Base-by-base conservation (phyloP, 345 rosid genomes). In the Cardiospermum halicacabum region DNA sequence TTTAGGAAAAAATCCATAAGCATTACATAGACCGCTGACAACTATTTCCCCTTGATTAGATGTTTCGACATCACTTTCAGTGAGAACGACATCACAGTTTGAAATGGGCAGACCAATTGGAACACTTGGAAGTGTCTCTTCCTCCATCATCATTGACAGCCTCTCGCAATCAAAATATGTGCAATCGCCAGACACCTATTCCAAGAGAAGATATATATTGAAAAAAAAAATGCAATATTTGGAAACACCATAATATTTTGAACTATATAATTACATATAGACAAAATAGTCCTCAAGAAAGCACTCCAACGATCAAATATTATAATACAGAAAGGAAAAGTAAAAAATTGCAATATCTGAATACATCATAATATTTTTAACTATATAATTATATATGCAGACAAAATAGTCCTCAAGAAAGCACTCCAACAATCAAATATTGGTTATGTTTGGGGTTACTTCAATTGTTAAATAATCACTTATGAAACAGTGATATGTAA, bases 151-250 rank as follows among this genome's bases (percentile, higher is more conserved):
- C 59, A 51, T 60, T n/a, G 89, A 87, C 82, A 94, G 71, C 73
- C 70, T 76, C 72, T 84, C 79, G 85, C 96, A 94, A 78, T 94
- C 97, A 77, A 89, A 94, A 76, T 81, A 91, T 39, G 85, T 81
- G 76, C 96, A 91, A 75, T 94, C 99, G 60, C 97, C 97, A 63
- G 97, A 80, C 48, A 91, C 99, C 99, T 94, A 72, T 77, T 49
- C 28, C 74, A 76, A 53, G 70, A 39, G 55, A 53, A 51, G 11
- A 42, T 26, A 65, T 68, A 62, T 40, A 37, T 19, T 11, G 11
- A 19, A 8, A 31, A 5, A 22, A 16, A 39, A 56, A 16, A 40
- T 64, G 57, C 7, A 54, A 31, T 31, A 43, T 48, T 25, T 42
- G 18, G 58, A 53, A 50, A 27, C 21, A 31, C 45, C 30, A 47